phyloP scores from a whole-genome alignment of 2,329 filamentous ascomycete genomes.

The Cladorrhinum sp. region DNA sequence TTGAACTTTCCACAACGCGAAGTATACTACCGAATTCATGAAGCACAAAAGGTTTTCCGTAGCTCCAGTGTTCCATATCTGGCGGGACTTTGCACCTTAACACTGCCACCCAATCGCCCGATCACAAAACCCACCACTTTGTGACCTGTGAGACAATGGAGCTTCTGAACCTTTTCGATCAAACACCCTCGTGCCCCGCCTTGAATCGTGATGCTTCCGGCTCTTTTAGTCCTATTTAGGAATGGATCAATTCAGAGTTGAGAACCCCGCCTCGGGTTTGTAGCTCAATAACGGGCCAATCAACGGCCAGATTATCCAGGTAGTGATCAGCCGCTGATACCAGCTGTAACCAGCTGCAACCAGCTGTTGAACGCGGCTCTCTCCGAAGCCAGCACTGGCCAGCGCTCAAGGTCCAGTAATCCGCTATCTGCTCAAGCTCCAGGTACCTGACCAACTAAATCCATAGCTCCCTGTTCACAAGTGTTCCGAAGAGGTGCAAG shows the following conservation, averaged over 20 bases:
- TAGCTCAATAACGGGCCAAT: neutral
- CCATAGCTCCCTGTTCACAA: neutral
- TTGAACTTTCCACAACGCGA: neutral
- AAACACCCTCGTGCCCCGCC: slow-evolving; percentile 1
- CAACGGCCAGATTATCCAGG: neutral
- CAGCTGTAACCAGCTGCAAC: neutral
- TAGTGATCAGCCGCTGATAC: neutral
- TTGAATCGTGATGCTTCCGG: slow-evolving; percentile 3
- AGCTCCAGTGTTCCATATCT: neutral
- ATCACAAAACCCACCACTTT: neutral
- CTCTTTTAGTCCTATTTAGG: neutral
- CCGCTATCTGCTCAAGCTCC: neutral
- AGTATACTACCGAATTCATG: neutral
- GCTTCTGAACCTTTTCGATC: neutral
- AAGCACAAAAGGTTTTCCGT: neutral
- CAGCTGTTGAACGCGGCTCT: neutral
- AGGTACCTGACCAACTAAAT: neutral
- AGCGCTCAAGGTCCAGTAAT: neutral
- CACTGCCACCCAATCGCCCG: neutral
- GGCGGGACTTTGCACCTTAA: neutral
- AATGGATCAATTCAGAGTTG: neutral
- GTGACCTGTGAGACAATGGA: neutral
- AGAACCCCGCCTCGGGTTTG: neutral
- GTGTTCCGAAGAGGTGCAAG: neutral
- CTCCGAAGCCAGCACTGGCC: neutral